Percentiles rank a stretch among this genome's conserved stretches.
Evolutionary conservation across 768 basidiomycete genomes (phyloP).

Genomic region (Rhizopogon vesiculosus): DNA sequence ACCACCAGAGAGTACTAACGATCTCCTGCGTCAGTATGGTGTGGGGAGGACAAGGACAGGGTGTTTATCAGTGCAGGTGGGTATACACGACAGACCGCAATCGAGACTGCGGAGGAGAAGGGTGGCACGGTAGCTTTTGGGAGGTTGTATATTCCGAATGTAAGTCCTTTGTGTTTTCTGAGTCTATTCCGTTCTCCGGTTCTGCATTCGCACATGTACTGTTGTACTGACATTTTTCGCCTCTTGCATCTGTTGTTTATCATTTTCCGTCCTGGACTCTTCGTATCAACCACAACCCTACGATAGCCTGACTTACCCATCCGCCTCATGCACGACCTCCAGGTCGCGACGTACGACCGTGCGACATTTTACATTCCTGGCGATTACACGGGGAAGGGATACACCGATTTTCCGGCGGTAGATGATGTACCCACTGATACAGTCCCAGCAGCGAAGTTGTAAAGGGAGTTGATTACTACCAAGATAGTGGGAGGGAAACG

Average conservation of each 20-base stretch:
- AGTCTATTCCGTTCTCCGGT: not conserved
- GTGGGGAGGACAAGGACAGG: not conserved
- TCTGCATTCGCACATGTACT: not conserved
- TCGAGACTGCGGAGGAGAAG: not conserved
- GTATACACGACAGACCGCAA: not conserved
- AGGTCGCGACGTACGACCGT: slow-evolving; percentile 20
- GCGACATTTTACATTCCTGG: slow-evolving; percentile 23
- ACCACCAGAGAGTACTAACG: slow-evolving; percentile 15
- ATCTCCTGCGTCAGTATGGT: slow-evolving; percentile 24
- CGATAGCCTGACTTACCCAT: slow-evolving; percentile 31
- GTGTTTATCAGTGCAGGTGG: slow-evolving; percentile 4
- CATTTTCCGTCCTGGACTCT: not conserved
- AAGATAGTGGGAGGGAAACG: too few species aligned
- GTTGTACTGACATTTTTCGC: not conserved
- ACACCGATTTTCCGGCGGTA: slow-evolving; percentile 27
- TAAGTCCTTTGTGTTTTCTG: not conserved
- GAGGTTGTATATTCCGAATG: slow-evolving; percentile 3
- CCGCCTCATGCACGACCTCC: slow-evolving; percentile 22
- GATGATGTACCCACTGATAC: not conserved
- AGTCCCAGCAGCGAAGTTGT: not conserved
- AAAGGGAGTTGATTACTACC: not conserved
- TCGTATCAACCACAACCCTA: too few species aligned
- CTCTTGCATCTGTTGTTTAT: not conserved
- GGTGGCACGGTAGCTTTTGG: slow-evolving; percentile 4
- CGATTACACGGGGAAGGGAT: slow-evolving; percentile 24